Percentiles rank a stretch among this genome's conserved stretches.
Evolutionary conservation across 805 yeast genomes (phyloP).

Genomic region (Ogataea pini): DNA sequence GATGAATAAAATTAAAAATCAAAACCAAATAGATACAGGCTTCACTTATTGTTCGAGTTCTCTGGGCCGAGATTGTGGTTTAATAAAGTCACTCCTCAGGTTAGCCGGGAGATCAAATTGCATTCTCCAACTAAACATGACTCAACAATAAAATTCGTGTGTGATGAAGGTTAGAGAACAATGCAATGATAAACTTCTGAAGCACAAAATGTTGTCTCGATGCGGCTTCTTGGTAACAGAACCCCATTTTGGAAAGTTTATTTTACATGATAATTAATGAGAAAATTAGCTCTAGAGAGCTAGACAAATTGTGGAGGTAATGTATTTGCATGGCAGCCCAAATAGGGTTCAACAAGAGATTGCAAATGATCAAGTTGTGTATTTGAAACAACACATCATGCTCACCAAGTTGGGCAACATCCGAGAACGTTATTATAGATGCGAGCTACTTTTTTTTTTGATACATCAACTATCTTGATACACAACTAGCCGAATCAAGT

Average conservation of each 20-base stretch:
- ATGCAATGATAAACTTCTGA: not conserved
- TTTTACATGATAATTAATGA: too few relatives aligned
- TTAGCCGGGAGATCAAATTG: not conserved
- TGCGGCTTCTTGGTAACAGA: not conserved
- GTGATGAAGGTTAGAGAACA: not conserved
- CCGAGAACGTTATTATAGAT: not conserved
- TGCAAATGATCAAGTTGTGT: not conserved
- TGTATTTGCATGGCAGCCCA: not conserved
- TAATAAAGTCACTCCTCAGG: not conserved
- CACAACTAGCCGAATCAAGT: not conserved
- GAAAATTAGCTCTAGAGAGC: not conserved
- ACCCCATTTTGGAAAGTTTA: not conserved
- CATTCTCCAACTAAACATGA: not conserved
- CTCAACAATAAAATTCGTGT: not conserved
- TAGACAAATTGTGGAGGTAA: not conserved
- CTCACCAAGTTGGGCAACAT: not conserved
- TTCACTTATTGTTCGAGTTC: too few relatives aligned
- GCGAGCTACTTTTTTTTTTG: not conserved
- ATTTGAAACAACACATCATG: not conserved
- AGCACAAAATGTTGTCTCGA: not conserved
- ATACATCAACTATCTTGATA: not conserved
- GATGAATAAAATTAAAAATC: too few relatives aligned
- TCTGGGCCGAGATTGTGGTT: too few relatives aligned
- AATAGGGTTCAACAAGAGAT: not conserved
- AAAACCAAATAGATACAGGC: too few relatives aligned